phyloP scores from a whole-genome alignment of 2,329 filamentous ascomycete genomes.

The Talaromyces sp. region DNA sequence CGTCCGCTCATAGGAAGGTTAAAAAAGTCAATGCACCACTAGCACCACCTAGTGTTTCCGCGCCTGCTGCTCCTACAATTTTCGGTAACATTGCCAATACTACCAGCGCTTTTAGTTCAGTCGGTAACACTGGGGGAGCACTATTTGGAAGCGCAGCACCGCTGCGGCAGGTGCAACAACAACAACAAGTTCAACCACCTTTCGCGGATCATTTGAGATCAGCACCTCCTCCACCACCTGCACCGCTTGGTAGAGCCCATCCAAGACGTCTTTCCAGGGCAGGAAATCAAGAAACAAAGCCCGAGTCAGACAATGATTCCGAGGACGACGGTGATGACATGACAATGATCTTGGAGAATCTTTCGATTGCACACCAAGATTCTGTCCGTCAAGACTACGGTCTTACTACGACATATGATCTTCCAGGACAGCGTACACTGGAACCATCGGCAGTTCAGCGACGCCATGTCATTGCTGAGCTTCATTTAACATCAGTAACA shows the following conservation, averaged over 20 bases:
- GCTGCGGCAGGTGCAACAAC: background rate
- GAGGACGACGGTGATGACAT: background rate
- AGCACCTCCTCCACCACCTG: background rate
- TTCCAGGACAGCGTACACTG: constrained; percentile 38
- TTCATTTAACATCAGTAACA: constrained; percentile 32
- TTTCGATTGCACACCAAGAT: constrained; percentile 27
- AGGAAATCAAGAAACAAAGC: background rate
- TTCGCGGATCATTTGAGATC: background rate
- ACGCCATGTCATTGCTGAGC: constrained; percentile 38
- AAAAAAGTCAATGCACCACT: background rate
- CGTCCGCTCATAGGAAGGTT: background rate
- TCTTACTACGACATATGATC: constrained; percentile 41
- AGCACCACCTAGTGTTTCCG: background rate
- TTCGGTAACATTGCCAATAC: background rate
- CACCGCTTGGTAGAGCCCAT: background rate
- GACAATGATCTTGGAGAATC: background rate
- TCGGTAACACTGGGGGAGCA: background rate
- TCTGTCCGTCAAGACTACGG: constrained; percentile 39
- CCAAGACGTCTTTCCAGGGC: background rate
- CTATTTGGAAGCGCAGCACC: background rate
- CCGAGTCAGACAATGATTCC: constrained; percentile 7
- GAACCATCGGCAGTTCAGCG: constrained; percentile 32
- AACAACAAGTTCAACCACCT: constrained; percentile 1
- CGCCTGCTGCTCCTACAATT: background rate
- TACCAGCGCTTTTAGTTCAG: background rate